Evolutionary conservation across 108 stramenopile genomes (phyloP).

Genomic region (Skeletonema tropicum): DNA sequence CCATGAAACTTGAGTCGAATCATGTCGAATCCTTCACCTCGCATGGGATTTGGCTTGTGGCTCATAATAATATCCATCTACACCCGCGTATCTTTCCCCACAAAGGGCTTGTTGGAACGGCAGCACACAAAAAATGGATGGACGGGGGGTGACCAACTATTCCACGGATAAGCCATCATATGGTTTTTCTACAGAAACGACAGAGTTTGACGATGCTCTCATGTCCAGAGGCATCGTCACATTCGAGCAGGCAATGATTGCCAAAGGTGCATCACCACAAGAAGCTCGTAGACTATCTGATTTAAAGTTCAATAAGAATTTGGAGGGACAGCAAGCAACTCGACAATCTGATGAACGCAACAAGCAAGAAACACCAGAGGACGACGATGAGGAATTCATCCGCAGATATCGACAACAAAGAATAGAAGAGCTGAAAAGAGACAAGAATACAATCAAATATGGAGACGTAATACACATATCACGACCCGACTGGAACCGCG

Average conservation of each 20-base stretch:
- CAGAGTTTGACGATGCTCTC: conserved; percentile 88
- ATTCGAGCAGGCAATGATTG: conserved; percentile 72
- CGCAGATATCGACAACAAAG: conserved; percentile 61
- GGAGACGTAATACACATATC: conserved; percentile 59
- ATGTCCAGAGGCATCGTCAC: conserved; percentile 68
- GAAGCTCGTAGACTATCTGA: conserved; percentile 57
- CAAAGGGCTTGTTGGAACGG: background rate
- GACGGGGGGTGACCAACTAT: conserved; percentile 74
- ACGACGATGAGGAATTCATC: conserved; percentile 67
- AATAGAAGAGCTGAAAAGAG: conserved; percentile 54
- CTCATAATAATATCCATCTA: too few relatives aligned
- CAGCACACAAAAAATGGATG: conserved; percentile 47
- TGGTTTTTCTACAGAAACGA: conserved; percentile 59
- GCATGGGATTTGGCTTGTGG: too few relatives aligned
- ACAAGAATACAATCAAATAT: conserved; percentile 18
- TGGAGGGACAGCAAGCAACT: conserved; percentile 10
- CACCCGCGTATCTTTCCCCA: too few relatives aligned
- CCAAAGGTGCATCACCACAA: conserved; percentile 70
- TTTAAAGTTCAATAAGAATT: conserved; percentile 17
- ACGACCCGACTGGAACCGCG: conserved; percentile 68
- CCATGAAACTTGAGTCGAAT: too few relatives aligned
- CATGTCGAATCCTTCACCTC: too few relatives aligned
- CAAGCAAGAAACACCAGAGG: conserved; percentile 37
- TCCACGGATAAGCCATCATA: conserved; percentile 55
- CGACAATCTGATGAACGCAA: conserved; percentile 15